phyloP scores from a whole-genome alignment of 495 filamentous ascomycete genomes.

The Platismatia glauca region DNA sequence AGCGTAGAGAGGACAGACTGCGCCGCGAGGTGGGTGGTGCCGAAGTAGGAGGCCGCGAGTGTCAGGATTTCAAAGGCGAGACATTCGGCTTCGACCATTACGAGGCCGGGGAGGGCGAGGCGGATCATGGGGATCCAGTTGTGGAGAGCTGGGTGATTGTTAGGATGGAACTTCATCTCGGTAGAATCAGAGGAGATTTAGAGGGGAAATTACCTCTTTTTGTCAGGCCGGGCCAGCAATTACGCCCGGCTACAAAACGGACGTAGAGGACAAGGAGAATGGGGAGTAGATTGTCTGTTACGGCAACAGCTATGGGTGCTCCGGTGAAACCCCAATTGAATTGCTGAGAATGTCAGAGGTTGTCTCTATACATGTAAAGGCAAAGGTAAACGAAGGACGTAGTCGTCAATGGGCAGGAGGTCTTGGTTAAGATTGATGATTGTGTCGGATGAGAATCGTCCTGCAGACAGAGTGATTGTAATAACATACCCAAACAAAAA shows the following conservation, averaged over 20 bases:
- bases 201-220: conserved; percentile 12
- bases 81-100: conserved; percentile 90
- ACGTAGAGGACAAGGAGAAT: conserved; percentile 65
- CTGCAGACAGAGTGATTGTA: neutral
- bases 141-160: conserved; percentile 45
- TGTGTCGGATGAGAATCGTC: neutral
- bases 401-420: neutral
- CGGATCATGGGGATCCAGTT: conserved; percentile 87
- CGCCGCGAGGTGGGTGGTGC: conserved; percentile 58
- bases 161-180: neutral
- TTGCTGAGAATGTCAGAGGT: conserved; percentile 33
- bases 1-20: conserved; percentile 58
- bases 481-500: conserved; percentile 59
- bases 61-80: conserved; percentile 78
- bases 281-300: conserved; percentile 76
- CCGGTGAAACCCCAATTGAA: conserved; percentile 73
- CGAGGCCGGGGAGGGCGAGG: conserved; percentile 73
- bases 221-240: conserved; percentile 79
- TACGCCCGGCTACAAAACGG: conserved; percentile 42
- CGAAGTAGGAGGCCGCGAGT: conserved; percentile 60
- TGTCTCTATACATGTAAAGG: neutral
- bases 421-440: neutral
- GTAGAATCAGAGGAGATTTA: neutral
- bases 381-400: neutral
- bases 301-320: conserved; percentile 72